Conservation (phyloP, 768 basidiomycete species). For the Galerina sulciceps region DNA sequence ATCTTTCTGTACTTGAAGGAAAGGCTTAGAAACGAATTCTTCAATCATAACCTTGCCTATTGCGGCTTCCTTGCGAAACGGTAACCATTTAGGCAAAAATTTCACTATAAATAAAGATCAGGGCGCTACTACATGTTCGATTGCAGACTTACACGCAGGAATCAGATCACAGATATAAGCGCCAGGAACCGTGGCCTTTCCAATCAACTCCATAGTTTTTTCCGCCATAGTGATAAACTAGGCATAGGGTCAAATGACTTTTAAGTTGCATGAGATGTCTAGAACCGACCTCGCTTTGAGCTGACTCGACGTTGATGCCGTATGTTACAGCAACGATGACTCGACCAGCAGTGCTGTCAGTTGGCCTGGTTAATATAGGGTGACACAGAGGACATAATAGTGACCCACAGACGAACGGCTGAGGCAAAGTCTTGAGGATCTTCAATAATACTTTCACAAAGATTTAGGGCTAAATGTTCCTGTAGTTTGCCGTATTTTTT, state of each 20-base stretch:
- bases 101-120: not conserved
- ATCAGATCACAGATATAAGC: conserved; percentile 7
- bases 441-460: not conserved
- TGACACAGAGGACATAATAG: not conserved
- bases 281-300: not conserved
- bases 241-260: not conserved
- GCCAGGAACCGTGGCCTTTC: not conserved
- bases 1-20: not conserved
- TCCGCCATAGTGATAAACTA: conserved; percentile 34
- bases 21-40: not conserved
- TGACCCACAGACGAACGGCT: conserved; percentile 1
- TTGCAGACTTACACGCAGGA: not conserved
- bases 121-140: not conserved
- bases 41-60: not conserved
- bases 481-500: conserved; percentile 34
- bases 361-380: not conserved
- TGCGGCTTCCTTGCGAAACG: conserved; percentile 1
- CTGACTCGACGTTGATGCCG: not conserved
- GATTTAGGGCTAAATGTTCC: conserved; percentile 16
- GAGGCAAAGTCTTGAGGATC: not conserved
- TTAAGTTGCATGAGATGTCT: not conserved
- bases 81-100: conserved; percentile 1
- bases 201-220: conserved; percentile 7
- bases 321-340: conserved; percentile 1
- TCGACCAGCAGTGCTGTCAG: not conserved